Evolutionary conservation across 2,329 filamentous ascomycete species (phyloP).

Genomic region (Thermoascus crustaceus): DNA sequence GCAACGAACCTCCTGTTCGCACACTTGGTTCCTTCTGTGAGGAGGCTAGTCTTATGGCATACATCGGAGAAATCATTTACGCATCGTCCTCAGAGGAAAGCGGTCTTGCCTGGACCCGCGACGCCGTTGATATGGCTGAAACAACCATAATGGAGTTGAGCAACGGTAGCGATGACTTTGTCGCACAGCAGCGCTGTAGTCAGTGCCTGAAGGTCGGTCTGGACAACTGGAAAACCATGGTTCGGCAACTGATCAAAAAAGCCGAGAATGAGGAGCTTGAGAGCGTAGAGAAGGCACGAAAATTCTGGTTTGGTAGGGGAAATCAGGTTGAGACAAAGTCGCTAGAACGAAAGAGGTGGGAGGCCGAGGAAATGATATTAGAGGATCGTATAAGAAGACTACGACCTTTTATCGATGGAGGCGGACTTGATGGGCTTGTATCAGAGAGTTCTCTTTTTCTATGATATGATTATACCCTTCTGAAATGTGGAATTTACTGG

Average conservation of each 20-base stretch:
- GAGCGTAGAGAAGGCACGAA: conserved; percentile 23
- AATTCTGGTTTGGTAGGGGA: conserved; percentile 26
- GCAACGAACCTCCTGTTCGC: conserved; percentile 58
- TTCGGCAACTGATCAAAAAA: conserved; percentile 50
- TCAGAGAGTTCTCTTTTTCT: conserved; percentile 24
- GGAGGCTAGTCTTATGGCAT: conserved; percentile 76
- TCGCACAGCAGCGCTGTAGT: conserved; percentile 55
- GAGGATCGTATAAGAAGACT: conserved; percentile 26
- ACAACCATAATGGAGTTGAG: conserved; percentile 42
- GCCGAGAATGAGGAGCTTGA: conserved; percentile 30
- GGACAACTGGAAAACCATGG: conserved; percentile 77
- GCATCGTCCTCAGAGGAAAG: conserved; percentile 57
- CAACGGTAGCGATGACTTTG: conserved; percentile 18
- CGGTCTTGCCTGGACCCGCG: conserved; percentile 81
- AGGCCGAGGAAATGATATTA: conserved; percentile 33
- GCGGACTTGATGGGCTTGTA: conserved; percentile 19
- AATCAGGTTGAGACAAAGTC: conserved; percentile 20
- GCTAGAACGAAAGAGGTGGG: conserved; percentile 28
- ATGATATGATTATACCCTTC: too few relatives aligned
- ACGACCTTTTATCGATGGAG: conserved; percentile 22
- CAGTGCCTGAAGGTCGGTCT: conserved; percentile 71
- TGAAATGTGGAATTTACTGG: too few relatives aligned
- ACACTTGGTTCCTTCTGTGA: conserved; percentile 63
- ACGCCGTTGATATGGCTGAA: conserved; percentile 75
- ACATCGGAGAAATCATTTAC: conserved; percentile 91